A percentile compares a stretch with the other conserved stretches of the same genome.
Evolutionary conservation across 805 yeast species (phyloP).

Genomic region (Teunomyces funiuensis): DNA sequence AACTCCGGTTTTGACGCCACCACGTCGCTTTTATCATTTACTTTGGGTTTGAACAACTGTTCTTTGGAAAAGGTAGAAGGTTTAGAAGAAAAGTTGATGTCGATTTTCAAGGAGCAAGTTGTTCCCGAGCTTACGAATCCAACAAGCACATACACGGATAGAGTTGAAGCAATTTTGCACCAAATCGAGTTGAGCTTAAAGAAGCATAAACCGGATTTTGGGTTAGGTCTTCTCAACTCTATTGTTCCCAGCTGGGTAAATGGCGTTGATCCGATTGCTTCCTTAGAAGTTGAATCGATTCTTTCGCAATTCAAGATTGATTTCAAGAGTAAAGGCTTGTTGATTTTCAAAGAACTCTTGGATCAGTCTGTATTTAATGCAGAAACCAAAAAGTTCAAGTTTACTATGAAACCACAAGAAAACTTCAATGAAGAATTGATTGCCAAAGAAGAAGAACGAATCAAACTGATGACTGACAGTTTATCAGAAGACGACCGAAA

Average conservation of each 20-base stretch:
- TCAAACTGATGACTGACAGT: constrained; percentile 32
- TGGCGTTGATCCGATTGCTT: constrained; percentile 69
- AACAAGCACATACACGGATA: constrained; percentile 25
- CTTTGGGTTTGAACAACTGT: constrained; percentile 84
- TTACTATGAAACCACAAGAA: constrained; percentile 71
- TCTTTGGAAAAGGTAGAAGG: constrained; percentile 42
- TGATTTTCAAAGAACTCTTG: constrained; percentile 60
- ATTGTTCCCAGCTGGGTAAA: constrained; percentile 86
- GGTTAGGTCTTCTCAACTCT: constrained; percentile 70
- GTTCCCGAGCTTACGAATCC: constrained; percentile 29
- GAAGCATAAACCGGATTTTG: constrained; percentile 88
- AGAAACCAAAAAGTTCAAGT: constrained; percentile 57
- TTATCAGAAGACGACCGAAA: constrained; percentile 58
- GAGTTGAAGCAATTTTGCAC: constrained; percentile 84
- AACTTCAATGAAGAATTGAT: constrained; percentile 62
- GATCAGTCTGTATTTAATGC: constrained; percentile 49
- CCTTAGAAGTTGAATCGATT: constrained; percentile 63
- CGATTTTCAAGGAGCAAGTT: constrained; percentile 45
- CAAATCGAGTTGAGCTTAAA: constrained; percentile 82
- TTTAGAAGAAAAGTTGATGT: constrained; percentile 49
- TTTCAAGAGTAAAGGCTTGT: constrained; percentile 47
- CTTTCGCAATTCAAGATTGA: constrained; percentile 62
- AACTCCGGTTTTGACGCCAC: constrained; percentile 86
- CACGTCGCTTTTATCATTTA: constrained; percentile 73
- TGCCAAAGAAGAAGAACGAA: constrained; percentile 53